These are phyloP conservation scores for Onygena corvina DNA, from an alignment of 2,329 filamentous ascomycete species.

Conservation along the genomic window DNA sequence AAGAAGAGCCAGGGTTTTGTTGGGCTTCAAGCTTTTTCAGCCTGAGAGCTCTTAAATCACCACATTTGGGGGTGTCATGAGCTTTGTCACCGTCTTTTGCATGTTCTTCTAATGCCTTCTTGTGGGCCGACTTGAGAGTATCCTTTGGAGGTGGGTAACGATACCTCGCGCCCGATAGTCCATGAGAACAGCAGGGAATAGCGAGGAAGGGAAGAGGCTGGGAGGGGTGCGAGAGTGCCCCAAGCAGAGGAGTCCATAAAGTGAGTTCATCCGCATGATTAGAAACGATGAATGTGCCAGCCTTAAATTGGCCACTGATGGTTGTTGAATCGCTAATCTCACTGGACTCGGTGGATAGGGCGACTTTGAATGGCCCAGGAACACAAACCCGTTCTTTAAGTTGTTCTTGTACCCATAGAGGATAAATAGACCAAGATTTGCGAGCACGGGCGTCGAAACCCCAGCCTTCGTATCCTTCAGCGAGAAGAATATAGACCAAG, in stretches of 20 bases:
- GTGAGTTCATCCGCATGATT: conserved; percentile 97
- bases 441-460: conserved; percentile 82
- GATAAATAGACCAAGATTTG: conserved; percentile 74
- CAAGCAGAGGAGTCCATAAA: conserved; percentile 85
- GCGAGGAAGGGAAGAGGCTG: conserved; percentile 73
- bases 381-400: conserved; percentile 51
- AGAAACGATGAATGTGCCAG: conserved; percentile 79
- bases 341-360: conserved; percentile 7
- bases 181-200: conserved; percentile 91
- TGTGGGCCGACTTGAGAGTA: conserved; percentile 6
- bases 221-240: conserved; percentile 41
- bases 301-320: conserved; percentile 54
- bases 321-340: neutral
- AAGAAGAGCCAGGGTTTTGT: conserved; percentile 28
- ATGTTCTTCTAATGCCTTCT: conserved; percentile 5
- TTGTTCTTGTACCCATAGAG: conserved; percentile 34
- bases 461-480: conserved; percentile 73
- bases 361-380: conserved; percentile 39
- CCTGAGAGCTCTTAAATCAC: conserved; percentile 32
- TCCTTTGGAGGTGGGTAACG: conserved; percentile 37
- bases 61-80: conserved; percentile 21
- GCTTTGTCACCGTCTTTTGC: neutral
- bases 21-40: conserved; percentile 25
- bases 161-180: conserved; percentile 61
- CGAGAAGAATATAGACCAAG: conserved; percentile 66